Percentiles rank a stretch among this genome's conserved stretches.
Conservation (phyloP, 257 asterid species). For the Solanum chilense region DNA sequence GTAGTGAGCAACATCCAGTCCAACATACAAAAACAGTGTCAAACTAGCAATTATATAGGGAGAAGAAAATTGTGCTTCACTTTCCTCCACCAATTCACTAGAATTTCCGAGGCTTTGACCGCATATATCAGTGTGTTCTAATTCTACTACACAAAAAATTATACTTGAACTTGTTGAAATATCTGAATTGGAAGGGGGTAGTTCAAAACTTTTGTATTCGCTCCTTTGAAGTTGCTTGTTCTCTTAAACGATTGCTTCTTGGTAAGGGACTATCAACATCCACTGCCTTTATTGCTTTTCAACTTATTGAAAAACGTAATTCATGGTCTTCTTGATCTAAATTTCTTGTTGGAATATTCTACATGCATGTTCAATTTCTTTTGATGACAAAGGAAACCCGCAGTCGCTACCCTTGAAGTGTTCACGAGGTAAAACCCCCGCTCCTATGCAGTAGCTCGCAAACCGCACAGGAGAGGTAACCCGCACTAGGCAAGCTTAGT, state of each 20-base stretch:
- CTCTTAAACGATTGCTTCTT: background rate
- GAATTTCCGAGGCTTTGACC: background rate
- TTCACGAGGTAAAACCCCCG: too few species aligned
- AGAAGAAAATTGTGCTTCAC: background rate
- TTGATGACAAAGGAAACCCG: too few species aligned
- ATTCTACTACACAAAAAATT: background rate
- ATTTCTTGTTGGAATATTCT: background rate
- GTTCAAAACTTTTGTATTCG: background rate
- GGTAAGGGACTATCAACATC: background rate
- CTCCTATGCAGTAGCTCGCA: too few species aligned
- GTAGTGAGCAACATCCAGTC: background rate
- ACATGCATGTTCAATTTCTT: background rate
- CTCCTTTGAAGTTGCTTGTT: background rate
- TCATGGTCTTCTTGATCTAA: background rate
- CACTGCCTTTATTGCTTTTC: background rate
- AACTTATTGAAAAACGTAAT: background rate
- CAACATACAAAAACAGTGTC: background rate
- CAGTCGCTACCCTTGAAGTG: too few species aligned
- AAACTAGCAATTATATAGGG: background rate
- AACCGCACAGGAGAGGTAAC: too few species aligned
- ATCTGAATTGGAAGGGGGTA: background rate
- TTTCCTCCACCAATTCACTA: background rate
- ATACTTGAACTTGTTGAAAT: background rate
- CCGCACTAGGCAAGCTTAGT: too few species aligned
- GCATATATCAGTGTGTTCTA: background rate